Evolutionary conservation across 2,329 filamentous ascomycete species (phyloP).

Genomic region (Penicillium paneum): DNA sequence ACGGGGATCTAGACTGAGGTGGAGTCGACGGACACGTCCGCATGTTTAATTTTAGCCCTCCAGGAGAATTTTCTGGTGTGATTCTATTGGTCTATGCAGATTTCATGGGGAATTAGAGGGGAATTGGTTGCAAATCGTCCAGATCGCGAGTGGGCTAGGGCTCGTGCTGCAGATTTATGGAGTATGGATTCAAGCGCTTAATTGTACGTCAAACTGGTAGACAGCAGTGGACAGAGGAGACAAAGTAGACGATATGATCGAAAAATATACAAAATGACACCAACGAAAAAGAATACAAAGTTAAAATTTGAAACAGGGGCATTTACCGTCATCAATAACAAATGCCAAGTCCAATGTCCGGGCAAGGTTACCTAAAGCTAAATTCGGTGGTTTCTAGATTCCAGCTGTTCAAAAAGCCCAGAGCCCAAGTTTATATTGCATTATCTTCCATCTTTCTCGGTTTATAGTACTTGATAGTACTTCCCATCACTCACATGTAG

Average conservation of each 20-base stretch:
- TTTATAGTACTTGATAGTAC: not conserved
- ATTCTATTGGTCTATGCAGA: not conserved
- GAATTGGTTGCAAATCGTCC: not conserved
- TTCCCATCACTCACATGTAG: no score
- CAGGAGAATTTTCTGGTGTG: not conserved
- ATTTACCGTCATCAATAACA: not conserved
- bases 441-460: no score
- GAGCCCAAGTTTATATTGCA: not conserved
- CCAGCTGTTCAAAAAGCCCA: no score
- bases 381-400: no score
- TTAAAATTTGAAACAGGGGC: not conserved
- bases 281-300: not conserved
- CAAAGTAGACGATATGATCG: not conserved
- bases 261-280: not conserved
- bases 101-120: not conserved
- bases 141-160: not conserved
- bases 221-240: no score
- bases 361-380: no score
- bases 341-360: not conserved
- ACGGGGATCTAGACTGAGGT: conserved; percentile 16
- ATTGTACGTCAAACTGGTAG: not conserved
- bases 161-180: not conserved
- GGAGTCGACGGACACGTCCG: conserved; percentile 12
- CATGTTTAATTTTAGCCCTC: conserved; percentile 9
- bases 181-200: not conserved